Evolutionary conservation across 306 rosid genomes (phyloP).

Genomic region (Malus sieversii): DNA sequence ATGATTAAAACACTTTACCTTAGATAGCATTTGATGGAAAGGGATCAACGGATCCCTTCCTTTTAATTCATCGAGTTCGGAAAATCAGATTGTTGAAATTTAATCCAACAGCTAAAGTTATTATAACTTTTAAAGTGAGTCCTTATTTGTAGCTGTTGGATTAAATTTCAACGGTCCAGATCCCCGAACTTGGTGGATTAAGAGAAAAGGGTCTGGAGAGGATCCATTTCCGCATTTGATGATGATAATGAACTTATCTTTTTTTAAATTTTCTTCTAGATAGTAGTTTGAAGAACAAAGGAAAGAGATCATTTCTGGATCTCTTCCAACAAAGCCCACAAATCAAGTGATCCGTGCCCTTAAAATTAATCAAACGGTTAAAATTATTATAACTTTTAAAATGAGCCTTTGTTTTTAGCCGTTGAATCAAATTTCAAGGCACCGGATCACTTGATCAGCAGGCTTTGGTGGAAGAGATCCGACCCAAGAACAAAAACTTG

Average conservation of each 20-base stretch:
- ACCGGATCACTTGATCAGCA: too few species aligned
- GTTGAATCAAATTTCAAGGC: too few species aligned
- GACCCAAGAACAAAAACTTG: neutral
- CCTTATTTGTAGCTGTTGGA: rapidly evolving
- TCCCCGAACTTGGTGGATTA: too few species aligned
- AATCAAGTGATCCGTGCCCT: too few species aligned
- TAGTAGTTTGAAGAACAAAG: neutral
- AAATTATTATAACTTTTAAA: too few species aligned
- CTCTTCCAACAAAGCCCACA: rapidly evolving
- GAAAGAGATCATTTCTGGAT: too few species aligned
- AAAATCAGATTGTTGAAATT: too few species aligned
- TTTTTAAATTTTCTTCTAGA: neutral
- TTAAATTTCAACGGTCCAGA: too few species aligned
- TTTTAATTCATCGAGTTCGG: rapidly evolving
- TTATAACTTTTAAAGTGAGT: too few species aligned
- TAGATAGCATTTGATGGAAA: neutral
- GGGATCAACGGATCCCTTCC: rapidly evolving
- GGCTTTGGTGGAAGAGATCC: too few species aligned
- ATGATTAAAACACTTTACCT: neutral
- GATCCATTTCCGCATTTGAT: neutral
- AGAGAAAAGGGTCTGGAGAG: rapidly evolving
- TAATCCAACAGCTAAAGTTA: too few species aligned
- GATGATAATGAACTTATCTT: neutral
- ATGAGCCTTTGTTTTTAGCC: rapidly evolving
- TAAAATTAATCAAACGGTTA: too few species aligned